Conservation (phyloP, 208 protist species). For the Lotmaria passim region DNA sequence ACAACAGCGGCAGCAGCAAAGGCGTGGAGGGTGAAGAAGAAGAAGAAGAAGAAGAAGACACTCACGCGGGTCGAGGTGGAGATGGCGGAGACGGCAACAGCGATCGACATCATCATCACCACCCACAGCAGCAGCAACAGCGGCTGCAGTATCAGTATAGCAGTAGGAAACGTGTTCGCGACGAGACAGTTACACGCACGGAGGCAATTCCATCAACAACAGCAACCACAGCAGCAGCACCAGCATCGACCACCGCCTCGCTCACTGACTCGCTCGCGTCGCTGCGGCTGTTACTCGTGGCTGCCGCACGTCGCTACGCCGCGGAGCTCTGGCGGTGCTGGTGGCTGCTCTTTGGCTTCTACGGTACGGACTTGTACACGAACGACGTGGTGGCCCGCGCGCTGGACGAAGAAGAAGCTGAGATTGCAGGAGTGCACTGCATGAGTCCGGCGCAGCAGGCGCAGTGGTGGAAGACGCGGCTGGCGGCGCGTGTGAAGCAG, state of each 20-base stretch:
- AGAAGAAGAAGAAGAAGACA: no score
- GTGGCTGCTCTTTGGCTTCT: conserved; percentile 26
- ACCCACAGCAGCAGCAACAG: no score
- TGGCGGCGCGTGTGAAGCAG: conserved; percentile 9
- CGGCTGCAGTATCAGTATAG: no score
- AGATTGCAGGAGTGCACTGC: conserved; percentile 14
- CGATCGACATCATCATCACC: no score
- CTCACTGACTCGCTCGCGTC: conserved; percentile 4
- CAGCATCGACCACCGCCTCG: no score
- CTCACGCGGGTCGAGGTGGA: no score
- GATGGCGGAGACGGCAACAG: no score
- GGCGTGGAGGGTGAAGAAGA: neutral
- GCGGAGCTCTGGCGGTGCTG: conserved; percentile 33
- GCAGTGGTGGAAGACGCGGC: conserved; percentile 11
- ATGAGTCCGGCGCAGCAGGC: conserved; percentile 26
- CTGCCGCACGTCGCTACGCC: conserved; percentile 14
- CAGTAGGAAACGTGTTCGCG: no score
- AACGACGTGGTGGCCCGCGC: conserved; percentile 12
- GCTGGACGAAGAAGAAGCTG: conserved; percentile 17
- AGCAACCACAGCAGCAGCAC: neutral
- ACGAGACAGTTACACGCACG: no score
- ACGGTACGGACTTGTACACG: conserved; percentile 30
- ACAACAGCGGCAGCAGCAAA: neutral
- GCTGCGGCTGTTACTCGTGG: neutral
- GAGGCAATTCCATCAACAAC: no score